Evolutionary conservation across 805 yeast species (phyloP).

Genomic region (Yamadazyma kitorensis): DNA sequence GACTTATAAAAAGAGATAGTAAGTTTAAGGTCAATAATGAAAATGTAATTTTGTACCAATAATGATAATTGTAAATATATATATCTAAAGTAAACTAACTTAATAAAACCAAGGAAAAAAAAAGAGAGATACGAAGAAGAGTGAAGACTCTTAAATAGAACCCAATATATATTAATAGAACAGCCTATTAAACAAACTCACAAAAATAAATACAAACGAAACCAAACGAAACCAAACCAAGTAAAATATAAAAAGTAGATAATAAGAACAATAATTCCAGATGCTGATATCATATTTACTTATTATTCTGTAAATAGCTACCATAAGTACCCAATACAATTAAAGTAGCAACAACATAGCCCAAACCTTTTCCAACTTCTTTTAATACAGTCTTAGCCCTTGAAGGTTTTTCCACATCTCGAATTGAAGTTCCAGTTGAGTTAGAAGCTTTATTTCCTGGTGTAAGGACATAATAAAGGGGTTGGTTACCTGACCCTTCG

Average conservation of each 20-base stretch:
- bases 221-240: not conserved
- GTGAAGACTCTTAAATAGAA: too few species aligned
- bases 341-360: conserved; percentile 31
- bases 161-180: conserved; percentile 1
- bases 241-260: not conserved
- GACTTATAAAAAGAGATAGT: conserved; percentile 4
- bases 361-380: conserved; percentile 31
- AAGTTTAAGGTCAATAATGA: not conserved
- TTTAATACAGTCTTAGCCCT: conserved; percentile 16
- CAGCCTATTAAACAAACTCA: not conserved
- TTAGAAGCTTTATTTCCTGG: not conserved
- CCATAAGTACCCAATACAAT: conserved; percentile 38
- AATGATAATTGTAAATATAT: not conserved
- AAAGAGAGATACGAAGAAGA: too few species aligned
- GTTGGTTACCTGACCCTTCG: conserved; percentile 5
- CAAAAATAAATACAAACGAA: not conserved
- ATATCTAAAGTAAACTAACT: conserved; percentile 3
- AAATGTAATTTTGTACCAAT: not conserved
- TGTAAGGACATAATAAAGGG: conserved; percentile 6
- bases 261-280: not conserved
- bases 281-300: not conserved
- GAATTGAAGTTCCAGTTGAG: conserved; percentile 1
- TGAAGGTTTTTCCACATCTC: conserved; percentile 8
- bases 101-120: too few species aligned
- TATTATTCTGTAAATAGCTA: conserved; percentile 10